Evolutionary conservation across 176 grass and related monocot species (phyloP).

Genomic region (Oryza longistaminata): DNA sequence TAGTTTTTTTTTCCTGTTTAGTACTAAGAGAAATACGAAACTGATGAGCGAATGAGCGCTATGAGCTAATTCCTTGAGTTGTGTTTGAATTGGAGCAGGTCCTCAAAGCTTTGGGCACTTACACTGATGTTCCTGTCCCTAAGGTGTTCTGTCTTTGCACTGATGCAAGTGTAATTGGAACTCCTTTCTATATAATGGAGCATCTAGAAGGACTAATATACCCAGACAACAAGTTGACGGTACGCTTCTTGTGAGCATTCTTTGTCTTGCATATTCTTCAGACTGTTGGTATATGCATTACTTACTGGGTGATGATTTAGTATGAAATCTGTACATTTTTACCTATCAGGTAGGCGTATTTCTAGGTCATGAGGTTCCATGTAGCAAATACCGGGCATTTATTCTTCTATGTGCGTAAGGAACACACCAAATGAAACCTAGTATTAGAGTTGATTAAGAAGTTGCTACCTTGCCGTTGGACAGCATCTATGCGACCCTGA

Average conservation of each 20-base stretch:
- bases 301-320: not conserved
- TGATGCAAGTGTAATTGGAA: conserved; percentile 80
- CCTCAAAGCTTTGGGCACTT: conserved; percentile 68
- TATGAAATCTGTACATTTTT: not conserved
- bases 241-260: conserved; percentile 24
- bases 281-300: not conserved
- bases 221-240: conserved; percentile 56
- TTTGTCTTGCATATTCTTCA: not conserved
- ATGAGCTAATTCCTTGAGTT: not conserved
- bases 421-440: not conserved
- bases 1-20: not conserved
- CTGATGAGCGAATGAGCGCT: not conserved
- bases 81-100: conserved; percentile 50
- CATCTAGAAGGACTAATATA: conserved; percentile 84
- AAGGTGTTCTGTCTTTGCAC: conserved; percentile 88
- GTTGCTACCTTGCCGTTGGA: not conserved
- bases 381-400: not conserved
- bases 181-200: conserved; percentile 95
- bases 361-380: not conserved
- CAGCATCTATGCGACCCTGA: not conserved
- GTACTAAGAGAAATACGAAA: not conserved
- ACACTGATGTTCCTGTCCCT: conserved; percentile 85
- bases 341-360: not conserved
- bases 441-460: not conserved
- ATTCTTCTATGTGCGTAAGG: not conserved